Evolutionary conservation across 2,329 filamentous ascomycete genomes (phyloP).

Genomic region (Penicillium fuscoglaucum): DNA sequence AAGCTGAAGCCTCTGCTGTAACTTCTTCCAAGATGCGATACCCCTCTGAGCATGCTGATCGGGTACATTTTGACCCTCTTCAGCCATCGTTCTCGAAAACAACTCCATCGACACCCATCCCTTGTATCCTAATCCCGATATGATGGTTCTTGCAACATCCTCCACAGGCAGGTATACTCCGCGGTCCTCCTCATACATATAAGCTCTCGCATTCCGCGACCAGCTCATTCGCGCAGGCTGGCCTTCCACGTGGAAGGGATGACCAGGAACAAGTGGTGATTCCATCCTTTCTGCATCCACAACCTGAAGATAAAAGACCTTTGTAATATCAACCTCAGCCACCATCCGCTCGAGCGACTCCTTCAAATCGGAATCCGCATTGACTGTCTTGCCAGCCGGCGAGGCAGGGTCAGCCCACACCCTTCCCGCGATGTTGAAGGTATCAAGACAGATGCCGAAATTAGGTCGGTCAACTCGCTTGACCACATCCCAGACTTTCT

Average conservation of each 20-base stretch:
- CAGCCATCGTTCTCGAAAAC: slow-evolving; percentile 62
- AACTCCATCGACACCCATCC: slow-evolving; percentile 73
- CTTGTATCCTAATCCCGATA: slow-evolving; percentile 55
- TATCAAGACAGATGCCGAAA: slow-evolving; percentile 74
- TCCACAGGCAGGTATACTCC: slow-evolving; percentile 69
- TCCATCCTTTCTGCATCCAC: slow-evolving; percentile 69
- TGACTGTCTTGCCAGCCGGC: slow-evolving; percentile 51
- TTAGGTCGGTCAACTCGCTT: slow-evolving; percentile 64
- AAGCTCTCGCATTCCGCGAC: slow-evolving; percentile 72
- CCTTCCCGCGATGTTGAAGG: slow-evolving; percentile 71
- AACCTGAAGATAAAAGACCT: slow-evolving; percentile 75
- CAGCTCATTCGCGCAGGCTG: slow-evolving; percentile 72
- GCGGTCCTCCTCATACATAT: slow-evolving; percentile 61
- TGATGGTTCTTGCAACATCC: slow-evolving; percentile 61
- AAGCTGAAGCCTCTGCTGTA: slow-evolving; percentile 26
- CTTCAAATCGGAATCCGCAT: slow-evolving; percentile 58
- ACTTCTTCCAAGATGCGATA: slow-evolving; percentile 52
- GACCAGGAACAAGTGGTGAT: slow-evolving; percentile 57
- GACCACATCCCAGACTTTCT: slow-evolving; percentile 69
- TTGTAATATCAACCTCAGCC: slow-evolving; percentile 57
- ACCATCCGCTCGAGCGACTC: slow-evolving; percentile 58
- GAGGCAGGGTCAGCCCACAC: slow-evolving; percentile 66
- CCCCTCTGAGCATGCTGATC: slow-evolving; percentile 57
- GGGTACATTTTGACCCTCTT: slow-evolving; percentile 54
- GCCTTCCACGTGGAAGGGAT: slow-evolving; percentile 58